phyloP scores from a whole-genome alignment of 306 rosid genomes.

The Trichosanthes truncata region DNA sequence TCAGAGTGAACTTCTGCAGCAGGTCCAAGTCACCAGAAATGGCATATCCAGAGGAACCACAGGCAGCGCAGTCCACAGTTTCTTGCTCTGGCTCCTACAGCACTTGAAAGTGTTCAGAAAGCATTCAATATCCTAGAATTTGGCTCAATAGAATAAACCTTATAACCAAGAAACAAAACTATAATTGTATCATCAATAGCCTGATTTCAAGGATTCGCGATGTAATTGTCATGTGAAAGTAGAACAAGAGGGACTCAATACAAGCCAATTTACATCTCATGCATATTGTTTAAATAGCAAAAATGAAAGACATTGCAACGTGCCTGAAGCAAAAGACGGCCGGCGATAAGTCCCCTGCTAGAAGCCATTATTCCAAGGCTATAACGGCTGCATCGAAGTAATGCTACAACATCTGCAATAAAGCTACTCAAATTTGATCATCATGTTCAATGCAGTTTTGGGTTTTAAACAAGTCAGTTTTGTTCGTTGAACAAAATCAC shows the following conservation, averaged over 20 bases:
- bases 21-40: constrained; percentile 67
- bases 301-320: not conserved
- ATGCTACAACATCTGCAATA: constrained; percentile 64
- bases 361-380: constrained; percentile 98
- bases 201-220: not conserved
- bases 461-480: not conserved
- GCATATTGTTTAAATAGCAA: not conserved
- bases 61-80: constrained; percentile 56
- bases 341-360: constrained; percentile 72
- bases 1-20: constrained; percentile 38
- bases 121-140: not conserved
- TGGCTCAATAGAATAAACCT: not conserved
- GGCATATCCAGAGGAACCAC: constrained; percentile 69
- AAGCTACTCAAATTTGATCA: not conserved
- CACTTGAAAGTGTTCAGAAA: not conserved
- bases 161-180: not conserved
- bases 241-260: not conserved
- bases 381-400: constrained; percentile 81
- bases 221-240: not conserved
- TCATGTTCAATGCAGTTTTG: not conserved
- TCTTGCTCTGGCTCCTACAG: constrained; percentile 66
- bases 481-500: constrained; percentile 18
- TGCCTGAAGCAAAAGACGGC: constrained; percentile 70
- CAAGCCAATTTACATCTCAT: not conserved
- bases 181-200: not conserved